Percentiles rank a stretch among this genome's conserved stretches.
Evolutionary conservation across 1,284 basidiomycete genomes (phyloP).

Genomic region (Wallemia ichthyophaga): DNA sequence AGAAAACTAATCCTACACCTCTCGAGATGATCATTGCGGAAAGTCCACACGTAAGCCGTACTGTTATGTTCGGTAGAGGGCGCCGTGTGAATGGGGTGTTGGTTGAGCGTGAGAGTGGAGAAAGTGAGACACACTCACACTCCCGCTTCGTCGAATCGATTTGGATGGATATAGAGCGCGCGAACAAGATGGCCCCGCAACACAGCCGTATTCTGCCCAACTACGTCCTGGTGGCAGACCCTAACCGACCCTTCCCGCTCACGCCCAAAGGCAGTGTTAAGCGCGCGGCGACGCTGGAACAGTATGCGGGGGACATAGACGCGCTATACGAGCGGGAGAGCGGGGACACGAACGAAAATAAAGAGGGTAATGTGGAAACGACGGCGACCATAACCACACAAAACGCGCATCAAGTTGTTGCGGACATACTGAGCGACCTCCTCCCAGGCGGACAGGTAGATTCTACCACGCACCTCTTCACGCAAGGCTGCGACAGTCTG

Average conservation of each 20-base stretch:
- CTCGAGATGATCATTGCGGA: background rate
- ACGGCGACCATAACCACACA: background rate
- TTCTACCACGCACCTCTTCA: background rate
- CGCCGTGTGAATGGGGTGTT: background rate
- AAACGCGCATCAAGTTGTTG: background rate
- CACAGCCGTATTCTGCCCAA: constrained; percentile 9
- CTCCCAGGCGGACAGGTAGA: background rate
- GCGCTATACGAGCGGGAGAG: background rate
- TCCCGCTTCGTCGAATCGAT: background rate
- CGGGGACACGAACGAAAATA: too few species aligned
- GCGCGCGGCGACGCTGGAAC: background rate
- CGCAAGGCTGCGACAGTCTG: background rate
- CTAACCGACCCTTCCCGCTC: constrained; percentile 4
- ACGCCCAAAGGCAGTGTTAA: background rate
- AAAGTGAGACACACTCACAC: too few species aligned
- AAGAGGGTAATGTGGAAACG: background rate
- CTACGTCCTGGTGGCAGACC: constrained; percentile 8
- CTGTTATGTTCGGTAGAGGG: background rate
- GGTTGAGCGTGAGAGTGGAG: too few species aligned
- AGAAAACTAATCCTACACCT: background rate
- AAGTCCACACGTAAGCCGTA: background rate
- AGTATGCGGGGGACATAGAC: background rate
- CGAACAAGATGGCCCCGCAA: constrained; percentile 7
- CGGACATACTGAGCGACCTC: background rate
- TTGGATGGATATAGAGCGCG: background rate